These are phyloP conservation scores for Tricholoma hemisulphureum DNA, from an alignment of 768 basidiomycete species.

Conservation along the genomic window DNA sequence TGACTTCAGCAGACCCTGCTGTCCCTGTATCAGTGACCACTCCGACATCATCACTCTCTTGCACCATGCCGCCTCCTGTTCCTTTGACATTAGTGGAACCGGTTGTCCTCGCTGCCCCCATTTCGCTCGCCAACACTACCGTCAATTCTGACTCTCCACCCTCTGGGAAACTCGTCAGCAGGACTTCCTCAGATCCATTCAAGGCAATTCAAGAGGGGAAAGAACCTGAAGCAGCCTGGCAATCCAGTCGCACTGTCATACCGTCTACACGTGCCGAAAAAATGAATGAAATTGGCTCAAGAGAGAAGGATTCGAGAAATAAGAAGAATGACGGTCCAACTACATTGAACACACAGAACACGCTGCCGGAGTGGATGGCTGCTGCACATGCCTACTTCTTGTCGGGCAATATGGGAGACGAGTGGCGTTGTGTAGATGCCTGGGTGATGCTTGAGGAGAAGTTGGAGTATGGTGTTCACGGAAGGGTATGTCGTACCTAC, in stretches of 20 bases:
- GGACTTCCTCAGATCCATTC: neutral
- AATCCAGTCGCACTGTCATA: conserved; percentile 1
- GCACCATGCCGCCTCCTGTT: neutral
- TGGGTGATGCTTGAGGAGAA: conserved; percentile 8
- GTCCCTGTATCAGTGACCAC: neutral
- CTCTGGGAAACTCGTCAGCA: neutral
- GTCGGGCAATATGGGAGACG: conserved; percentile 1
- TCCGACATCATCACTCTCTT: neutral
- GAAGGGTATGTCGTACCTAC: neutral
- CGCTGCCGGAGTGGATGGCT: conserved; percentile 1
- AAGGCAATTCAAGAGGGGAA: neutral
- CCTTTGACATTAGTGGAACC: neutral
- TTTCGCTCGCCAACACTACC: neutral
- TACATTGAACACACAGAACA: neutral
- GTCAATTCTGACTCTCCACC: neutral
- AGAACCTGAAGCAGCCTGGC: neutral
- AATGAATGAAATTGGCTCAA: conserved; percentile 6
- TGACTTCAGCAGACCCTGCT: neutral
- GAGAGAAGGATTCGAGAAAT: conserved; percentile 1
- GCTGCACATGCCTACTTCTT: conserved; percentile 1
- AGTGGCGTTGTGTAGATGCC: conserved; percentile 7
- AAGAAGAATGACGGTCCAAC: conserved; percentile 8
- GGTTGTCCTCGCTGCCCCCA: neutral
- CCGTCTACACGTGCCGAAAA: conserved; percentile 6
- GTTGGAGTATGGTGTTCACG: neutral